These are phyloP conservation scores for Venturia nashicola DNA, from an alignment of 2,329 filamentous ascomycete genomes.

Conservation along the genomic window DNA sequence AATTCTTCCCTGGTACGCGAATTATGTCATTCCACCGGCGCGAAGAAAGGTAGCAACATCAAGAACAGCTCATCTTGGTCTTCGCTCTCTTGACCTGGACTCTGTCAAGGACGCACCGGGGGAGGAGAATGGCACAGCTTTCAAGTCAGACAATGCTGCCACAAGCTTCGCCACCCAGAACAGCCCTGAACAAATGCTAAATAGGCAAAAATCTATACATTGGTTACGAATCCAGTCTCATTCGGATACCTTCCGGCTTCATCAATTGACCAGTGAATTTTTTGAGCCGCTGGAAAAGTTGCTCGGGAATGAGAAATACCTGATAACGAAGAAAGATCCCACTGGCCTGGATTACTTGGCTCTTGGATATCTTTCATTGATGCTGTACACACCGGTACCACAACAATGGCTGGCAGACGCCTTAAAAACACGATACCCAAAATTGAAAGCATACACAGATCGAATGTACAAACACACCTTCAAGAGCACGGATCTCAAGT, in stretches of 20 bases:
- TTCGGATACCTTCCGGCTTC: conserved; percentile 61
- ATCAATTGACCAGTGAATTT: conserved; percentile 58
- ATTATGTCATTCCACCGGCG: conserved; percentile 71
- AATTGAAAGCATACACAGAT: conserved; percentile 25
- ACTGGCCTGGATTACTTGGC: conserved; percentile 67
- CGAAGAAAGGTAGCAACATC: conserved; percentile 58
- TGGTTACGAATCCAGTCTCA: conserved; percentile 52
- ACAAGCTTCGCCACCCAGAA: background rate
- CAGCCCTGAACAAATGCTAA: background rate
- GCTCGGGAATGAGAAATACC: conserved; percentile 41
- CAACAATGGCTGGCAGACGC: conserved; percentile 50
- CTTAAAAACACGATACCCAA: conserved; percentile 36
- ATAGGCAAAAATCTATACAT: background rate
- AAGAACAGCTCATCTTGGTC: conserved; percentile 43
- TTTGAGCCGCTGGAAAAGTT: conserved; percentile 59
- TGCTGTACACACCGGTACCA: conserved; percentile 50
- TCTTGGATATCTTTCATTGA: conserved; percentile 66
- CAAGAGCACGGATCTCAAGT: background rate
- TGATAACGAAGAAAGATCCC: conserved; percentile 40
- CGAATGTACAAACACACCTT: conserved; percentile 16
- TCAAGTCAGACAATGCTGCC: background rate
- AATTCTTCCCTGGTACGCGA: conserved; percentile 74
- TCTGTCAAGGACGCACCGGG: background rate
- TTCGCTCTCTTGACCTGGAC: conserved; percentile 8
- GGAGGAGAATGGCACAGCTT: background rate